These are phyloP conservation scores for Fusarium nematophilum DNA, from an alignment of 2,329 filamentous ascomycete genomes.

Conservation along the genomic window DNA sequence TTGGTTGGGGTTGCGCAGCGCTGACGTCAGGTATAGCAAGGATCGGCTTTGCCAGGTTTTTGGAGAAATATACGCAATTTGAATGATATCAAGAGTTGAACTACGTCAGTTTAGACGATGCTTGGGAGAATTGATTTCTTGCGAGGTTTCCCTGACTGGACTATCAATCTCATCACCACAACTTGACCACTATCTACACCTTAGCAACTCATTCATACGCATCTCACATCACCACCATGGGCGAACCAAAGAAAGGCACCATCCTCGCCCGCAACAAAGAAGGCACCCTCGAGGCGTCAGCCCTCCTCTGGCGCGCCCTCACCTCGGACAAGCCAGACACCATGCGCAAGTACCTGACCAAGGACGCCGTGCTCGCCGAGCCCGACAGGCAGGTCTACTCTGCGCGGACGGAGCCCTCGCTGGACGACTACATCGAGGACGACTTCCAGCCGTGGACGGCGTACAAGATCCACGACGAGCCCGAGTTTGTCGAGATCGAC, in stretches of 20 bases:
- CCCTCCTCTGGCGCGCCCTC: slow-evolving; percentile 50
- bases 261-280: slow-evolving; percentile 51
- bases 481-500: slow-evolving; percentile 52
- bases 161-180: not conserved
- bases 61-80: slow-evolving; percentile 20
- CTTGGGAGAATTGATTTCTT: slow-evolving; percentile 4
- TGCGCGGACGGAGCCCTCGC: slow-evolving; percentile 45
- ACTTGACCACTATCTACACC: no score
- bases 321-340: slow-evolving; percentile 49
- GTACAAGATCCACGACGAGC: slow-evolving; percentile 50
- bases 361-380: slow-evolving; percentile 48
- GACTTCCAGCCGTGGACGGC: slow-evolving; percentile 50
- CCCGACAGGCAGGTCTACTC: slow-evolving; percentile 48
- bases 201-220: not conserved
- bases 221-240: slow-evolving; percentile 13
- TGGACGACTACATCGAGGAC: slow-evolving; percentile 48
- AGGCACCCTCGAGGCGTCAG: slow-evolving; percentile 49
- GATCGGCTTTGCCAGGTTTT: slow-evolving; percentile 43
- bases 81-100: slow-evolving; percentile 6
- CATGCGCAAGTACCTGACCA: slow-evolving; percentile 49
- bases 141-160: not conserved
- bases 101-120: slow-evolving; percentile 29
- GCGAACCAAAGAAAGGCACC: slow-evolving; percentile 40
- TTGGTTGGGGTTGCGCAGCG: slow-evolving; percentile 28
- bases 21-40: slow-evolving; percentile 43